These are phyloP conservation scores for Mrakia hoshinonis DNA, from an alignment of 768 basidiomycete species.

Conservation along the genomic window DNA sequence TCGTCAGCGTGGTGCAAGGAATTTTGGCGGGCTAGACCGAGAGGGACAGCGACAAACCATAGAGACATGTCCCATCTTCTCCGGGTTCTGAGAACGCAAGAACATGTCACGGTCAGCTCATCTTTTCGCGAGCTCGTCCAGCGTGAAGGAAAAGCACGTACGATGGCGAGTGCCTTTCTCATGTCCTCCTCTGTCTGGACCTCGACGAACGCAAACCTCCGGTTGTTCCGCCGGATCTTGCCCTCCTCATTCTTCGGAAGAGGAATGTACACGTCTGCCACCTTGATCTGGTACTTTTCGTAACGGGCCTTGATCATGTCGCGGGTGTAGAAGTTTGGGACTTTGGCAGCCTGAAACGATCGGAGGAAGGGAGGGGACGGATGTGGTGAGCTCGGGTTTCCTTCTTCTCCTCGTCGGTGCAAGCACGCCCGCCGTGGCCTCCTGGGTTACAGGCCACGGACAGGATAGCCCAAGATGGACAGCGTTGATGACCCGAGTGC, in stretches of 20 bases:
- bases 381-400: not conserved
- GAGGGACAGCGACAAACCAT: not conserved
- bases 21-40: not conserved
- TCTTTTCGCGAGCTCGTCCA: not conserved
- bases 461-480: too few species aligned
- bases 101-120: not conserved
- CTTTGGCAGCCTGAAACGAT: not conserved
- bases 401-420: not conserved
- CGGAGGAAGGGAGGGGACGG: not conserved
- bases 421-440: too few species aligned
- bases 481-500: too few species aligned
- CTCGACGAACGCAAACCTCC: constrained; percentile 9
- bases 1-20: not conserved
- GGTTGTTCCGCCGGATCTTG: not conserved
- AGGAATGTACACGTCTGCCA: not conserved
- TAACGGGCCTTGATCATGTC: not conserved
- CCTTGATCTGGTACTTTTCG: not conserved
- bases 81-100: not conserved
- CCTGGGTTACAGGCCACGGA: too few species aligned
- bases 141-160: not conserved
- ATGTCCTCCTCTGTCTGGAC: not conserved
- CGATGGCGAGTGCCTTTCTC: not conserved
- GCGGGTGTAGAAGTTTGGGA: not conserved
- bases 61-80: not conserved
- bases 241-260: not conserved